Base-by-base conservation (phyloP, 2,329 filamentous ascomycete species). In the Aspergillus terreus region DNA sequence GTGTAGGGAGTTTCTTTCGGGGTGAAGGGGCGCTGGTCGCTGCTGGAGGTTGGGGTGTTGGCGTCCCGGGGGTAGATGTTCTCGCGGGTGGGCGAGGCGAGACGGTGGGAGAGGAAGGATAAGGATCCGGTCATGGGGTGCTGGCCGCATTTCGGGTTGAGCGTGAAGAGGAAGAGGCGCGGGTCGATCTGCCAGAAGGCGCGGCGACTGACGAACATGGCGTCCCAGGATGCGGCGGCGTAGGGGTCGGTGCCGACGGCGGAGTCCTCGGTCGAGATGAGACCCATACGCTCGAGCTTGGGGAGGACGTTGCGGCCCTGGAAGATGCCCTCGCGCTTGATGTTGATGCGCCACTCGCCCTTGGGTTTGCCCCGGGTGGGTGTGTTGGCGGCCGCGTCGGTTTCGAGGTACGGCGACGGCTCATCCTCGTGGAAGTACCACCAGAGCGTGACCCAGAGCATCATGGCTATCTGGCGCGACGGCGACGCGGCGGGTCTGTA, bases 361-460 rank as follows among this genome's bases (percentile, higher is more conserved):
- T 82, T 85, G 2, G 92, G 92, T 58, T 83, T 85, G 4, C 88
- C 92, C 4, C 73, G 68, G 15, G 82, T 75, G 0, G 87, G 87
- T 0, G 90, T 92, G 51, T 78, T 68, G 57, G 79, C 81, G 1
- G 85, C 88, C 0, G 81, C 76, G 4, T 82, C 75, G 6, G 82
- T 88, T 15, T 78, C 78, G 32, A 94, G 66, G 46, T 82, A 80
- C 0, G 81, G 78, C 19, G 80, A 77, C 0, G 92, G 92, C 61
- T 86, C 81, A 1, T 84, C 81, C 69, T 95, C 90, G 73, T 96
- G 92, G 63, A 96, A 97, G 76, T 97, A 97, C 92, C 92, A 97
- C 76, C 90, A 96, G 40, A 97, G 77, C 1, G 90, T 92, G 32
- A 91, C 84, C 89, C 90, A 97, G 6, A 97, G 80, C 87, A 96